phyloP scores from a whole-genome alignment of 1,284 basidiomycete species.

The Sanghuangporus baumii region DNA sequence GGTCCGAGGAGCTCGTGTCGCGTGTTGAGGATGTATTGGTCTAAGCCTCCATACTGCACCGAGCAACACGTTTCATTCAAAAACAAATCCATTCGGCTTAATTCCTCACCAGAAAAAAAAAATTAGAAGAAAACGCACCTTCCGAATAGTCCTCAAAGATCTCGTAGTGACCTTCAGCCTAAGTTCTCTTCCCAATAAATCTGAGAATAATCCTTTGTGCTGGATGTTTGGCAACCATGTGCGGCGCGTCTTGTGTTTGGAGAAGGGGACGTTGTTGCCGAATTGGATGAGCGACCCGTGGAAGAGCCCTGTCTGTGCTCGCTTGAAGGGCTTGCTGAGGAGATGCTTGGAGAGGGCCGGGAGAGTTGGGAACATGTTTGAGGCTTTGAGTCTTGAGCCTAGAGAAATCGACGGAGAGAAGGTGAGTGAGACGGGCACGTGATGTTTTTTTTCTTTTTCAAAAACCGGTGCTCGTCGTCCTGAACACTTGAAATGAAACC shows the following conservation, averaged over 20 bases:
- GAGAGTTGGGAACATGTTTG: conserved; percentile 33
- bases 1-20: conserved; percentile 60
- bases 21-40: conserved; percentile 70
- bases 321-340: conserved; percentile 67
- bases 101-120: background rate
- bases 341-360: conserved; percentile 27
- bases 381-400: background rate
- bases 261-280: conserved; percentile 91
- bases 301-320: conserved; percentile 70
- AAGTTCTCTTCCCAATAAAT: conserved; percentile 51
- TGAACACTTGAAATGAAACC: background rate
- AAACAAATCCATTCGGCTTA: background rate
- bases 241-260: conserved; percentile 85
- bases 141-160: conserved; percentile 75
- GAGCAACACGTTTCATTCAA: background rate
- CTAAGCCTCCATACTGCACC: conserved; percentile 66
- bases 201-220: conserved; percentile 63
- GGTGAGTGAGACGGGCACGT: background rate
- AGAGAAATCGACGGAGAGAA: background rate
- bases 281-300: conserved; percentile 75
- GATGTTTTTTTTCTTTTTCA: background rate
- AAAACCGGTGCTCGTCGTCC: background rate
- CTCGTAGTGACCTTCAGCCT: conserved; percentile 68
- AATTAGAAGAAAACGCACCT: conserved; percentile 37
- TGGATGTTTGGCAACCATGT: conserved; percentile 88